A percentile compares a stretch with the other conserved stretches of the same genome.
These are phyloP conservation scores for Trichoderma sp. DNA, from an alignment of 2,329 filamentous ascomycete genomes.

Conservation along the genomic window DNA sequence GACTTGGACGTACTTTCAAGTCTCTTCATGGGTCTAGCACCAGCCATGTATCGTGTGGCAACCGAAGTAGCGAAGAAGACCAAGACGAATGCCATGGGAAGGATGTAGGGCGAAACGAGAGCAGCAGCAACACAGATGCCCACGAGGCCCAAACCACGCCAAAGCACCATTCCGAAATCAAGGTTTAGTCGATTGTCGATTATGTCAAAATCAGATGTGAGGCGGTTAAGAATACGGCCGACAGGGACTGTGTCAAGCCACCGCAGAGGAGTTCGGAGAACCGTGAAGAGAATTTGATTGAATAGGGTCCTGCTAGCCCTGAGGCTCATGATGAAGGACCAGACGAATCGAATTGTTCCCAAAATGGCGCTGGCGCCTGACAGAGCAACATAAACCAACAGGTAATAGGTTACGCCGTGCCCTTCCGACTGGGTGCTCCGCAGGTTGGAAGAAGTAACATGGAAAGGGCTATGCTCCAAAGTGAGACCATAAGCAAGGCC, in stretches of 20 bases:
- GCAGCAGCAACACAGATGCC: slow-evolving; percentile 65
- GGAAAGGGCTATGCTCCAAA: slow-evolving; percentile 45
- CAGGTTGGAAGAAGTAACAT: slow-evolving; percentile 36
- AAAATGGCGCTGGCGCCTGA: slow-evolving; percentile 56
- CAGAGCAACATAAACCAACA: slow-evolving; percentile 64
- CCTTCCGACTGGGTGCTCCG: slow-evolving; percentile 28
- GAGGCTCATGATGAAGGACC: slow-evolving; percentile 63
- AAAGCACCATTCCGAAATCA: slow-evolving; percentile 59
- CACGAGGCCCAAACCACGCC: slow-evolving; percentile 59
- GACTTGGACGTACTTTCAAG: slow-evolving; percentile 75
- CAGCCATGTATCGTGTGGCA: slow-evolving; percentile 63
- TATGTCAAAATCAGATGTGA: slow-evolving; percentile 73
- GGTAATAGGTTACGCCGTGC: slow-evolving; percentile 57
- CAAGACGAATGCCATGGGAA: slow-evolving; percentile 59
- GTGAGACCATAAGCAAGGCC: slow-evolving; percentile 45
- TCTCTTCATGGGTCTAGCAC: slow-evolving; percentile 71
- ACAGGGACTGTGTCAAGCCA: slow-evolving; percentile 80
- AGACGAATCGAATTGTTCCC: slow-evolving; percentile 61
- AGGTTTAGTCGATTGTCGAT: slow-evolving; percentile 66
- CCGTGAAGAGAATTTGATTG: slow-evolving; percentile 60
- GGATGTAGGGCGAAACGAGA: slow-evolving; percentile 65
- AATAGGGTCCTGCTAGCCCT: slow-evolving; percentile 68
- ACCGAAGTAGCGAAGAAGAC: slow-evolving; percentile 57
- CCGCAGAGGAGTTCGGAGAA: slow-evolving; percentile 70
- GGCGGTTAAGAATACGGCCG: slow-evolving; percentile 73